Base-by-base conservation (phyloP, 352 stramenopile species). In the Globisporangium perplexum region DNA sequence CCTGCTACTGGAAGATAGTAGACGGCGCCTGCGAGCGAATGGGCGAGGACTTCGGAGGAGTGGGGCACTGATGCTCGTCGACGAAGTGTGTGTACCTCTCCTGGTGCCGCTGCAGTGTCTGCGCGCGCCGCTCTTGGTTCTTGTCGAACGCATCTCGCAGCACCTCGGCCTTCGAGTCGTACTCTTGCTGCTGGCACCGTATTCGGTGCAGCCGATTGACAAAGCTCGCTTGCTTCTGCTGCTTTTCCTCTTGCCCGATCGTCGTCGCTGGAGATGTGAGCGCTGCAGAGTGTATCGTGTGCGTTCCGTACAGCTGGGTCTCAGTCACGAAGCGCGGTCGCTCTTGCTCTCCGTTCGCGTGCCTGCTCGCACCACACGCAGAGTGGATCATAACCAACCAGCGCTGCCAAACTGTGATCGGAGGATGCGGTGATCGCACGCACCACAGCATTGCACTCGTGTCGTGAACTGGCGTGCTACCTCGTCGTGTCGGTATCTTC, bases 181-280 rank as follows among this genome's bases (percentile, higher is more conserved):
- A 73, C 15, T 64, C 45, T 18, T 77, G 53, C 38, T 80, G 69
- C 22, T 77, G 56, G 31, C 49, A 20, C 18, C 69, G 62, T 50
- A 86, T 69, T 42, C 72, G 62, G 10, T 79, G 65, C 20, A 86
- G 47, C 12, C 75, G 62, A 22, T 48, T 67, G 11, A 47, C 49
- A 35, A 80, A 79, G 8, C 62, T 62, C 10, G 61, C 54, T 15
- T 73, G 47, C 15, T 66, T 65, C 7, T 53, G 66, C 42, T 78
- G 72, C 44, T 83, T 83, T 10, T 83, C 74, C 58, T 81, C 65
- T 53, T 80, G 72, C 0, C 68, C 72, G 7, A 86, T 55, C 7
- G 71, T 76, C 14, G 55, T 62, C 6, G 53, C 47, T 11, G 33
- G 17, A 17, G 31, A 1, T 12, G 12, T 7, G 26, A 6, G 26